phyloP scores from a whole-genome alignment of 176 grass and related monocot species.

The Carex kokanica region DNA sequence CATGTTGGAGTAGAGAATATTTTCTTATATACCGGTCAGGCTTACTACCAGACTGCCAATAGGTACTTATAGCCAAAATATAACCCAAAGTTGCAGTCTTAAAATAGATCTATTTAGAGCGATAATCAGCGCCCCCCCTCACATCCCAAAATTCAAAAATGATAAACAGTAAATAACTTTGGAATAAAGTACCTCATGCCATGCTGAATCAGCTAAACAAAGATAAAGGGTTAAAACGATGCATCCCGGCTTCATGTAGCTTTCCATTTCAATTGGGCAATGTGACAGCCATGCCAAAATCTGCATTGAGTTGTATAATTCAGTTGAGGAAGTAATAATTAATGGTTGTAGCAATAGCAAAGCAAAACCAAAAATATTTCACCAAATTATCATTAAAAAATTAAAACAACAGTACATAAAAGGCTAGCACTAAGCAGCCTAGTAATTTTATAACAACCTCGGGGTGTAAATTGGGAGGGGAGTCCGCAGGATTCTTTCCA shows the following conservation, averaged over 20 bases:
- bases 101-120: background rate
- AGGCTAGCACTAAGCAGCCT: conserved; percentile 19
- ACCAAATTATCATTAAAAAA: conserved; percentile 18
- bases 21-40: background rate
- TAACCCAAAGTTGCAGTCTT: background rate
- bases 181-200: conserved; percentile 49
- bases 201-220: conserved; percentile 62
- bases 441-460: conserved; percentile 54
- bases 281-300: conserved; percentile 74
- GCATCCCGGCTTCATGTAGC: conserved; percentile 94
- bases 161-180: background rate
- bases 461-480: conserved; percentile 65
- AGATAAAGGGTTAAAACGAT: conserved; percentile 87
- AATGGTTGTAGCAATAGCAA: conserved; percentile 6
- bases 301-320: conserved; percentile 30
- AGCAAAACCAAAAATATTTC: background rate
- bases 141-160: background rate
- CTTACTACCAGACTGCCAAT: background rate
- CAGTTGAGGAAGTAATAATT: conserved; percentile 1
- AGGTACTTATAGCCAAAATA: background rate
- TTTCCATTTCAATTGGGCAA: conserved; percentile 78
- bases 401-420: conserved; percentile 20
- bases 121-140: background rate
- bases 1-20: background rate
- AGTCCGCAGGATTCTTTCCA: conserved; percentile 77